Conservation (phyloP, 2,329 filamentous ascomycete species). For the Plectosphaerella plurivora region DNA sequence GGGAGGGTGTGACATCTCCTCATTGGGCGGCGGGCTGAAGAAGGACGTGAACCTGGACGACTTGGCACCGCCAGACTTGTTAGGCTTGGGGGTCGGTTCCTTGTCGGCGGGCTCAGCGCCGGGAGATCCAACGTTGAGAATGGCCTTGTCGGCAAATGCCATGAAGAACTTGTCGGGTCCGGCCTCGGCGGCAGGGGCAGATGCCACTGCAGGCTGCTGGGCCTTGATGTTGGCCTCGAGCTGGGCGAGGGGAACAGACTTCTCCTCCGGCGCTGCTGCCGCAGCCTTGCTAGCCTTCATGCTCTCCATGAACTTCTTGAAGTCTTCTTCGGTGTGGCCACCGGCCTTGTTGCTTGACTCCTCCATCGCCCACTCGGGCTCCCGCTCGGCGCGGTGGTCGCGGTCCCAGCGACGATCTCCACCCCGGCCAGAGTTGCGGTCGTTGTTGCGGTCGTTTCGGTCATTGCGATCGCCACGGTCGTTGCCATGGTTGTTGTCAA, state of each 20-base stretch:
- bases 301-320: slow-evolving; percentile 88
- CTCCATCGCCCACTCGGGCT: slow-evolving; percentile 88
- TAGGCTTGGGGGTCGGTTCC: slow-evolving; percentile 38
- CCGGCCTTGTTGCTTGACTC: slow-evolving; percentile 64
- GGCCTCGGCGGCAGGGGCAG: slow-evolving; percentile 59
- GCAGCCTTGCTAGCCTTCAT: slow-evolving; percentile 66
- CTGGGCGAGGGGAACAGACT: slow-evolving; percentile 24
- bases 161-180: slow-evolving; percentile 77
- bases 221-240: slow-evolving; percentile 33
- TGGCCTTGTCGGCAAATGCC: slow-evolving; percentile 39
- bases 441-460: slow-evolving; percentile 34
- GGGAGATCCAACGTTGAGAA: slow-evolving; percentile 46
- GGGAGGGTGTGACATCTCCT: slow-evolving; percentile 43
- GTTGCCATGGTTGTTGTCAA: slow-evolving; percentile 10
- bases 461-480: slow-evolving; percentile 20
- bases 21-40: slow-evolving; percentile 53
- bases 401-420: slow-evolving; percentile 51
- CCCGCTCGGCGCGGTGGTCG: slow-evolving; percentile 63
- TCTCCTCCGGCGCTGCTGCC: slow-evolving; percentile 27
- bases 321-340: slow-evolving; percentile 81
- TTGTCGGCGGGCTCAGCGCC: slow-evolving; percentile 32
- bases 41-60: slow-evolving; percentile 85
- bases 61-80: slow-evolving; percentile 54
- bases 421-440: slow-evolving; percentile 49
- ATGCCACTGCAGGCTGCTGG: slow-evolving; percentile 51